Conservation (phyloP, 2,329 filamentous ascomycete genomes). For the Chrysoporthe cubensis region DNA sequence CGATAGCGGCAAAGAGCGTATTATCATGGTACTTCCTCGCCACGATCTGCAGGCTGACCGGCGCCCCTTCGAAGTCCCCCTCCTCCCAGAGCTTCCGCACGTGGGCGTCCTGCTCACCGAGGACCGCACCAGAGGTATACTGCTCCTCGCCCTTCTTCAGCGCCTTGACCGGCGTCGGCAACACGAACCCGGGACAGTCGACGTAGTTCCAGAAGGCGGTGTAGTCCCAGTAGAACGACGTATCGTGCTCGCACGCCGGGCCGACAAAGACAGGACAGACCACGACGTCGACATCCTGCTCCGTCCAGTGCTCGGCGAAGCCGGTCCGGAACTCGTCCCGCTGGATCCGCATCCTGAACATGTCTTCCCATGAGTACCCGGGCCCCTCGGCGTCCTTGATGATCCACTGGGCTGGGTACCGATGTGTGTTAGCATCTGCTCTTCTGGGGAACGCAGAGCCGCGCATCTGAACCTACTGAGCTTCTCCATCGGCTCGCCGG, state of each 20-base stretch:
- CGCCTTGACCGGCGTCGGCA: slow-evolving; percentile 41
- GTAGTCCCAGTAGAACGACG: slow-evolving; percentile 43
- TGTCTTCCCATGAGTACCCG: slow-evolving; percentile 32
- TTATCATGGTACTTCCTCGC: slow-evolving; percentile 41
- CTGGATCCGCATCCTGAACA: slow-evolving; percentile 35
- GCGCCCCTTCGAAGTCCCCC: slow-evolving; percentile 40
- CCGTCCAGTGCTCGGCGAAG: slow-evolving; percentile 41
- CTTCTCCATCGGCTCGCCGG: slow-evolving; percentile 49
- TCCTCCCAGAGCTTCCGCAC: slow-evolving; percentile 39
- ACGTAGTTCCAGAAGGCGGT: slow-evolving; percentile 44
- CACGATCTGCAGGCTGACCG: slow-evolving; percentile 41
- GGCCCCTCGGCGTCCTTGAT: slow-evolving; percentile 37
- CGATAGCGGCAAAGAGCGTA: slow-evolving; percentile 38
- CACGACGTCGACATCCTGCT: slow-evolving; percentile 43
- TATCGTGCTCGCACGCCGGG: slow-evolving; percentile 43
- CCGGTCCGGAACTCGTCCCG: slow-evolving; percentile 39
- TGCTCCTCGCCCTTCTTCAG: slow-evolving; percentile 34
- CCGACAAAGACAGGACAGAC: slow-evolving; percentile 43
- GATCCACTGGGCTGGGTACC: slow-evolving; percentile 40
- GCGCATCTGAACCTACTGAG: slow-evolving; percentile 36
- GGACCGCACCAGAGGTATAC: slow-evolving; percentile 33
- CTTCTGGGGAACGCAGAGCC: not conserved
- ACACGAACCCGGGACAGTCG: slow-evolving; percentile 42
- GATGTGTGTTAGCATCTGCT: not conserved
- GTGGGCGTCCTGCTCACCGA: slow-evolving; percentile 38